Evolutionary conservation across 495 filamentous ascomycete genomes (phyloP).

Genomic region (Tuber brumale): DNA sequence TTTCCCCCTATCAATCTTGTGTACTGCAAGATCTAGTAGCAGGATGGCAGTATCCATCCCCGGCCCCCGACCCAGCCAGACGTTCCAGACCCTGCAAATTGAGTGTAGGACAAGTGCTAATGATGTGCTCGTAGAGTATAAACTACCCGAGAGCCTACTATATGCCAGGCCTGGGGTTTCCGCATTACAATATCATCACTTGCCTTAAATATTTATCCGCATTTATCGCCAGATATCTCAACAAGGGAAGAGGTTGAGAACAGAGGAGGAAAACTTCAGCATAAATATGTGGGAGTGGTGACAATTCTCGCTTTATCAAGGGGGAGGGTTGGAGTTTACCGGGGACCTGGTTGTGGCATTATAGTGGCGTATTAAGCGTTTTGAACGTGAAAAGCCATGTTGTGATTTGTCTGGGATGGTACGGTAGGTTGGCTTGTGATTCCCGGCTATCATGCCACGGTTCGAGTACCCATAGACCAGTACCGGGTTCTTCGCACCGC

Average conservation of each 20-base stretch:
- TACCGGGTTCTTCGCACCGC: background rate
- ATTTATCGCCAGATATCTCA: background rate
- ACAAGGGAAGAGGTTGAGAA: background rate
- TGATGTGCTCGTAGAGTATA: background rate
- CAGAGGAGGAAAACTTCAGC: background rate
- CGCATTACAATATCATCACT: background rate
- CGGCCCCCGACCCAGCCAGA: background rate
- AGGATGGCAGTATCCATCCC: background rate
- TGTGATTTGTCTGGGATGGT: background rate
- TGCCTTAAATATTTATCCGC: background rate
- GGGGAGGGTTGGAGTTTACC: background rate
- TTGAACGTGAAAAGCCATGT: background rate
- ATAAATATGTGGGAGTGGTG: background rate
- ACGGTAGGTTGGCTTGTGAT: background rate
- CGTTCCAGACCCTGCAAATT: background rate
- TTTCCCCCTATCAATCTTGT: background rate
- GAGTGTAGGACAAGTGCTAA: background rate
- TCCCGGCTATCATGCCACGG: background rate
- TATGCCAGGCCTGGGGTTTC: background rate
- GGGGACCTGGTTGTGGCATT: background rate
- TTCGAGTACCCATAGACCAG: background rate
- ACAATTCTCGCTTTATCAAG: background rate
- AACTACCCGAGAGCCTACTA: background rate
- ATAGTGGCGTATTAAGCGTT: background rate
- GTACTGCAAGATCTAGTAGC: background rate